Evolutionary conservation across 495 filamentous ascomycete species (phyloP).

Genomic region (Bryoglossum gracile): DNA sequence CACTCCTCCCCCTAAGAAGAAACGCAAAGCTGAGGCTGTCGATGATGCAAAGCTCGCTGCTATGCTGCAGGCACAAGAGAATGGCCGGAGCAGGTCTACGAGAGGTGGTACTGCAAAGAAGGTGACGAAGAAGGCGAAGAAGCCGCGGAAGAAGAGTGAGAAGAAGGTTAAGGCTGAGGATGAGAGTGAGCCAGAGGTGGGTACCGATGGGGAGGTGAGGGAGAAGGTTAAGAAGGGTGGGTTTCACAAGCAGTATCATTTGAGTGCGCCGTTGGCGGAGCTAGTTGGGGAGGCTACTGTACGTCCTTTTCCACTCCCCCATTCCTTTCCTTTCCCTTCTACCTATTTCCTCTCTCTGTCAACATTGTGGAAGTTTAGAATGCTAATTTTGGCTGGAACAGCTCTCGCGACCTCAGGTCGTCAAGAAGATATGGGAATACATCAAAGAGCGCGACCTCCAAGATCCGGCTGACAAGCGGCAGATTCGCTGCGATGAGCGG

Average conservation of each 20-base stretch:
- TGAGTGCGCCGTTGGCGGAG: constrained; percentile 58
- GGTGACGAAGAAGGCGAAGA: constrained; percentile 53
- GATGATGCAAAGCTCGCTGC: constrained; percentile 63
- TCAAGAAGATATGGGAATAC: constrained; percentile 92
- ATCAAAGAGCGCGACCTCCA: constrained; percentile 83
- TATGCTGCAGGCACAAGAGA: constrained; percentile 86
- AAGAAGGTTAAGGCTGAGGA: constrained; percentile 71
- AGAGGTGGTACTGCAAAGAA: constrained; percentile 48
- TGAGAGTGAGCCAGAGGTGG: constrained; percentile 65
- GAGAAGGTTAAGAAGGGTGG: constrained; percentile 46
- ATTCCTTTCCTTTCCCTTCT: neutral
- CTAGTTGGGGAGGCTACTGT: constrained; percentile 46
- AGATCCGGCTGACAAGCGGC: constrained; percentile 81
- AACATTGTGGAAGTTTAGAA: neutral
- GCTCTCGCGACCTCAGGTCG: constrained; percentile 87
- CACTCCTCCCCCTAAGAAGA: constrained; percentile 43
- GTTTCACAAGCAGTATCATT: constrained; percentile 49
- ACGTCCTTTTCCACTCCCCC: no score
- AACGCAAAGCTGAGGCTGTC: constrained; percentile 49
- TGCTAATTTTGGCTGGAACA: constrained; percentile 13
- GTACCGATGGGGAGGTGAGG: constrained; percentile 51
- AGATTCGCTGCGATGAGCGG: constrained; percentile 85
- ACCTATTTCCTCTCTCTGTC: neutral
- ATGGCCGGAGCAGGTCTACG: constrained; percentile 62
- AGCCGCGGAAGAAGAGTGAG: constrained; percentile 38